Evolutionary conservation across 768 basidiomycete species (phyloP).

Genomic region (Lactarius quietus): DNA sequence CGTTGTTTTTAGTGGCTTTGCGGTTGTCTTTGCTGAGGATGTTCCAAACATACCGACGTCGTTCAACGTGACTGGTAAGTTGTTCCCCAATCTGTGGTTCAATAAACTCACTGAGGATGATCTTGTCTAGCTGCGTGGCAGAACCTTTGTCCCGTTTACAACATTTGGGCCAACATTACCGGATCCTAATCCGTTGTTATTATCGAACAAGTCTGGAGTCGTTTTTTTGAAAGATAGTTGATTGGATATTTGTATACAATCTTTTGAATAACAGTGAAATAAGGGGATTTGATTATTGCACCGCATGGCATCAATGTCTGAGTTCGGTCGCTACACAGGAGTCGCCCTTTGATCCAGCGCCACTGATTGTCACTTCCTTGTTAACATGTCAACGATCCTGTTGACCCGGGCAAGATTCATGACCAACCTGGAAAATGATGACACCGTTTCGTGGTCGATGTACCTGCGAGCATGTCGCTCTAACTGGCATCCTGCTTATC

Average conservation of each 20-base stretch:
- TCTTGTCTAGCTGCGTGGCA: conserved; percentile 9
- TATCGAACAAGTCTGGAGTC: background rate
- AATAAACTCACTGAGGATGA: background rate
- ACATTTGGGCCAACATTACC: background rate
- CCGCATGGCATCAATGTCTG: too few relatives aligned
- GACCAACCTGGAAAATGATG: too few relatives aligned
- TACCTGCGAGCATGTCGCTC: too few relatives aligned
- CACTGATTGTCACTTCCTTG: too few relatives aligned
- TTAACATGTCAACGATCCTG: too few relatives aligned
- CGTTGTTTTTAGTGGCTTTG: conserved; percentile 13
- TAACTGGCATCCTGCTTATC: too few relatives aligned
- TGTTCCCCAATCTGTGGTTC: background rate
- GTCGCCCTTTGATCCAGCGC: too few relatives aligned
- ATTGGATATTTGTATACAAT: background rate
- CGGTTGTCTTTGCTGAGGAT: conserved; percentile 22
- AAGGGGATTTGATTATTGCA: too few relatives aligned
- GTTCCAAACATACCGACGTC: background rate
- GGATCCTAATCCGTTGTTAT: background rate
- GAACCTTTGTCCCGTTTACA: conserved; percentile 4
- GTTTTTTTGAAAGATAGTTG: background rate
- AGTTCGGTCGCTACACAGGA: too few relatives aligned
- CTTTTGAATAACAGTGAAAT: background rate
- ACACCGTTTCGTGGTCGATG: too few relatives aligned
- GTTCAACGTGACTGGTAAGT: background rate
- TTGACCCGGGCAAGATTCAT: too few relatives aligned